These are phyloP conservation scores for Suillus weaverae DNA, from an alignment of 768 basidiomycete genomes.

Conservation along the genomic window DNA sequence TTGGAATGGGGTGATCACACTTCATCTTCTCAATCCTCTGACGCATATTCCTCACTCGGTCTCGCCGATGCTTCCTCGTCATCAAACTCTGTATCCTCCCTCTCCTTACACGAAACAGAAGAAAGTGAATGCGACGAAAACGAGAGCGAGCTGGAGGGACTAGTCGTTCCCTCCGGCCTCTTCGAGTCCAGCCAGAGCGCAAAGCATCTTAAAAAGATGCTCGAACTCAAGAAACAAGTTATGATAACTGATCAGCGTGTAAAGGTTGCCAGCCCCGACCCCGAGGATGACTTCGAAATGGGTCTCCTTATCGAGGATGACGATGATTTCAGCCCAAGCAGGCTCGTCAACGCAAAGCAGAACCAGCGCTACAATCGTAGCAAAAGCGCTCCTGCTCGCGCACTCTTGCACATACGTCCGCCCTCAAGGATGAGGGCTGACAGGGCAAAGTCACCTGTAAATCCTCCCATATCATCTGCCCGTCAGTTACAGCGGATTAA, in stretches of 20 bases:
- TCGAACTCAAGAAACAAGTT: constrained; percentile 54
- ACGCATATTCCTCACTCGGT: constrained; percentile 78
- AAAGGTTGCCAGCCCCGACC: constrained; percentile 59
- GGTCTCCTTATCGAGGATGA: constrained; percentile 85
- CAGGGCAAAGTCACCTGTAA: constrained; percentile 70
- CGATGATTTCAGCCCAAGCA: constrained; percentile 77
- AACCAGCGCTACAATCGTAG: constrained; percentile 52
- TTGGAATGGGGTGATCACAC: constrained; percentile 86
- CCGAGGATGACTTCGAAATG: constrained; percentile 83
- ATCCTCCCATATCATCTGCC: constrained; percentile 68
- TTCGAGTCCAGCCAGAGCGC: constrained; percentile 71
- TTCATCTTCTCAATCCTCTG: constrained; percentile 81
- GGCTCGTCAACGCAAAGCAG: constrained; percentile 55
- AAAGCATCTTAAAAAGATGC: constrained; percentile 47
- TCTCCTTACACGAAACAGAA: constrained; percentile 68
- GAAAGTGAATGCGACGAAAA: constrained; percentile 67
- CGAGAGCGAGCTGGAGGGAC: constrained; percentile 76
- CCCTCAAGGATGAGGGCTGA: constrained; percentile 62
- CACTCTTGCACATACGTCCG: constrained; percentile 53
- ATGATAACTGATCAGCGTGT: constrained; percentile 55
- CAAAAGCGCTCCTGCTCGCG: constrained; percentile 57
- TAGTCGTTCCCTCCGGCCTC: constrained; percentile 73
- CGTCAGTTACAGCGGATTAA: constrained; percentile 69
- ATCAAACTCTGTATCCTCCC: constrained; percentile 66
- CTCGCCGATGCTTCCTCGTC: constrained; percentile 72